Conservation (phyloP, 2,329 filamentous ascomycete genomes). For the Exophiala alcalophila region DNA sequence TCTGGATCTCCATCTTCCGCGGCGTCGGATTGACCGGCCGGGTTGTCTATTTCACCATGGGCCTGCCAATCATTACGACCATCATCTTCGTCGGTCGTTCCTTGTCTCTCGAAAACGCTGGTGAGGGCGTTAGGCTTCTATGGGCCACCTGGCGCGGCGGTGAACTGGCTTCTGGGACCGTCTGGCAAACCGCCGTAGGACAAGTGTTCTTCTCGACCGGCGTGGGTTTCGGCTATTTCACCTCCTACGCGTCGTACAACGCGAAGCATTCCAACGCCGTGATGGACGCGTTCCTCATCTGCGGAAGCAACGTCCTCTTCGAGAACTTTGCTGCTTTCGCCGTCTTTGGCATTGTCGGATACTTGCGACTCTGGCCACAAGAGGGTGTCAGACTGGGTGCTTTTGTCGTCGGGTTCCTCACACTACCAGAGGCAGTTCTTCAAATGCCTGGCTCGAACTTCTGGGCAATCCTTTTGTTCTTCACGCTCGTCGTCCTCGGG, state of each 20-base stretch:
- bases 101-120: slow-evolving; percentile 54
- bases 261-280: slow-evolving; percentile 57
- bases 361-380: slow-evolving; percentile 42
- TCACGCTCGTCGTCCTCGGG: slow-evolving; percentile 57
- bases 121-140: slow-evolving; percentile 51
- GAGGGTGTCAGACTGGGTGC: slow-evolving; percentile 47
- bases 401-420: slow-evolving; percentile 59
- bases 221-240: slow-evolving; percentile 59
- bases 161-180: slow-evolving; percentile 49
- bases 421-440: slow-evolving; percentile 54
- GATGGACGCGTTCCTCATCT: slow-evolving; percentile 57
- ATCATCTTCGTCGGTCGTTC: slow-evolving; percentile 56
- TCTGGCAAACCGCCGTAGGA: slow-evolving; percentile 60
- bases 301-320: slow-evolving; percentile 55
- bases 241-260: slow-evolving; percentile 58
- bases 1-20: slow-evolving; percentile 60
- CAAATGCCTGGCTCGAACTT: slow-evolving; percentile 58
- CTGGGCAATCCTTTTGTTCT: slow-evolving; percentile 59
- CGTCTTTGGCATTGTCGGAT: slow-evolving; percentile 58
- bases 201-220: slow-evolving; percentile 61
- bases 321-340: slow-evolving; percentile 53
- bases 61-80: slow-evolving; percentile 56
- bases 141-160: slow-evolving; percentile 50
- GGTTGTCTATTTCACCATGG: slow-evolving; percentile 63
- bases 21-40: slow-evolving; percentile 58